These are phyloP conservation scores for Lanmaoa rubissima DNA, from an alignment of 768 basidiomycete genomes.

Conservation along the genomic window DNA sequence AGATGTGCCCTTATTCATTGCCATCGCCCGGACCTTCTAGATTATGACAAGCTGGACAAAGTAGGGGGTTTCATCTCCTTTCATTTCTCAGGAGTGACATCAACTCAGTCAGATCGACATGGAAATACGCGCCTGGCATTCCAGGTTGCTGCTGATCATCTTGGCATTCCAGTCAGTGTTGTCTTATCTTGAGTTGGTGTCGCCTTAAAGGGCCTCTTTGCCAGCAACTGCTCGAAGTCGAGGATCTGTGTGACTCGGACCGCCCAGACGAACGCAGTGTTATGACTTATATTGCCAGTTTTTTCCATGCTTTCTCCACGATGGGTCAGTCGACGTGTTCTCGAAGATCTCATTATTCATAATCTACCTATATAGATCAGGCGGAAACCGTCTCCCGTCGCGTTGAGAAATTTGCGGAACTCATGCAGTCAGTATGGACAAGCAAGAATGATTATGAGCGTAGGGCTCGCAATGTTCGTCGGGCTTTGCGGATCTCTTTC, in stretches of 20 bases:
- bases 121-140: slow-evolving; percentile 89
- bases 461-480: slow-evolving; percentile 65
- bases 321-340: slow-evolving; percentile 65
- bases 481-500: not conserved
- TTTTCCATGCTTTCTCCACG: slow-evolving; percentile 96
- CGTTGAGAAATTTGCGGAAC: slow-evolving; percentile 93
- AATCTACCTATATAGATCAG: slow-evolving; percentile 59
- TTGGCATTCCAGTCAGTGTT: slow-evolving; percentile 81
- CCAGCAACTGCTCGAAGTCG: slow-evolving; percentile 93
- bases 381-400: slow-evolving; percentile 91
- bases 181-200: not conserved
- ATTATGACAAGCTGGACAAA: slow-evolving; percentile 87
- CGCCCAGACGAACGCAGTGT: slow-evolving; percentile 94
- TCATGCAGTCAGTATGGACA: slow-evolving; percentile 91
- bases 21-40: slow-evolving; percentile 92
- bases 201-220: slow-evolving; percentile 1
- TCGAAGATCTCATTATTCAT: not conserved
- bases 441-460: slow-evolving; percentile 91
- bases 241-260: slow-evolving; percentile 86
- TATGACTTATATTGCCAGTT: slow-evolving; percentile 98
- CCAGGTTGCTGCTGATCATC: slow-evolving; percentile 78
- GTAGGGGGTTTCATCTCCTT: slow-evolving; percentile 33
- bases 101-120: slow-evolving; percentile 63
- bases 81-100: slow-evolving; percentile 7
- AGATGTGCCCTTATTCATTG: slow-evolving; percentile 98